Percentiles rank a stretch among this genome's conserved stretches.
phyloP scores from a whole-genome alignment of 1,284 basidiomycete species.

The Ceratobasidium sp. region DNA sequence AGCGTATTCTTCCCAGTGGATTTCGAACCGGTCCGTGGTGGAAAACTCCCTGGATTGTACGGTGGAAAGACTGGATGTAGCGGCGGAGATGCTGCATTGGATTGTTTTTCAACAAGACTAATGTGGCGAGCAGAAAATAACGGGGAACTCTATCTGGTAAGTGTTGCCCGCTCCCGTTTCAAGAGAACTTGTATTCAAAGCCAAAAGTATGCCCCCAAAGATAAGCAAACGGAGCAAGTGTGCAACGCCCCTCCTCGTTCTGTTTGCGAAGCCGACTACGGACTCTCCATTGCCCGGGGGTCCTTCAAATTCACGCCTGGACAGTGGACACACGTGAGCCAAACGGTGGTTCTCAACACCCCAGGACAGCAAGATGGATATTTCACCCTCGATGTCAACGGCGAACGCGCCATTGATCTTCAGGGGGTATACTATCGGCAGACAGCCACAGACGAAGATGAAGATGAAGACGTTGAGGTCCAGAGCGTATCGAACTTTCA shows the following conservation, averaged over 20 bases:
- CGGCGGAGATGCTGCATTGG: conserved; percentile 48
- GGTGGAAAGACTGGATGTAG: conserved; percentile 50
- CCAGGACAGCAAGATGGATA: conserved; percentile 57
- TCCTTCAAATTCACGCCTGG: conserved; percentile 53
- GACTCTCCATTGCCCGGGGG: conserved; percentile 54
- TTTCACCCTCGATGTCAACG: conserved; percentile 58
- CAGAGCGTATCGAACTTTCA: neutral
- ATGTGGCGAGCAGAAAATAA: conserved; percentile 49
- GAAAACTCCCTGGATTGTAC: conserved; percentile 51
- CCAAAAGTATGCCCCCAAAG: conserved; percentile 47
- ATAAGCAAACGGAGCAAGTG: conserved; percentile 46
- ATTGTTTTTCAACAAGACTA: conserved; percentile 50
- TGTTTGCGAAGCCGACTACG: conserved; percentile 49
- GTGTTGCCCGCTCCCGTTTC: conserved; percentile 20
- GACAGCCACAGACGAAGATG: conserved; percentile 36
- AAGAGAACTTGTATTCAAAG: neutral
- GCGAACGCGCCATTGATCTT: conserved; percentile 57
- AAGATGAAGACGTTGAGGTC: conserved; percentile 40
- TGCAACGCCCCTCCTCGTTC: conserved; percentile 47
- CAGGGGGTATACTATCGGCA: conserved; percentile 66
- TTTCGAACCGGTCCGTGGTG: conserved; percentile 50
- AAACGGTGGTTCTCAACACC: conserved; percentile 50
- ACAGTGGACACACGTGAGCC: conserved; percentile 48
- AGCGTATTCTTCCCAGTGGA: conserved; percentile 48
- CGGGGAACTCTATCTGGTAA: conserved; percentile 51